phyloP scores from a whole-genome alignment of 1,139 yeast genomes.

The Saccharomyces pastorianus region DNA sequence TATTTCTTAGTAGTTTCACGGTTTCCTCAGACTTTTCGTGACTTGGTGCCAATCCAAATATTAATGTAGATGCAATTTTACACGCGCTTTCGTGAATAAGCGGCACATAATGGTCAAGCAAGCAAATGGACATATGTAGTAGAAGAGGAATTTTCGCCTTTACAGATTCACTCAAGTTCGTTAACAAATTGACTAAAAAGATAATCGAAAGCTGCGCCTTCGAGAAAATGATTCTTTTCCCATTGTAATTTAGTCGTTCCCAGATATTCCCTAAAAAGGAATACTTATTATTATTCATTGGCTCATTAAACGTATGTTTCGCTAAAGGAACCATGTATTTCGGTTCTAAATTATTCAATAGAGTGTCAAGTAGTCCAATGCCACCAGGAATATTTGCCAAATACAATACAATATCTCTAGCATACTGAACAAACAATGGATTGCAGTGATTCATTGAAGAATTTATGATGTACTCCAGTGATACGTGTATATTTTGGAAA shows the following conservation, averaged over 20 bases:
- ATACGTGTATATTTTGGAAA: slow-evolving; percentile 59
- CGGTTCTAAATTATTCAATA: slow-evolving; percentile 68
- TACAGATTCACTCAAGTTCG: slow-evolving; percentile 52
- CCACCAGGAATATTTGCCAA: slow-evolving; percentile 41
- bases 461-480: slow-evolving; percentile 60
- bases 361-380: slow-evolving; percentile 40
- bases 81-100: slow-evolving; percentile 81
- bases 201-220: slow-evolving; percentile 81
- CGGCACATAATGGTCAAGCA: slow-evolving; percentile 79
- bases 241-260: slow-evolving; percentile 47
- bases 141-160: slow-evolving; percentile 59
- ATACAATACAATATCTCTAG: slow-evolving; percentile 75
- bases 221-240: slow-evolving; percentile 73
- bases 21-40: slow-evolving; percentile 48
- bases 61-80: slow-evolving; percentile 62
- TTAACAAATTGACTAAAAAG: slow-evolving; percentile 69
- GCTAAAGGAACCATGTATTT: slow-evolving; percentile 71
- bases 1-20: slow-evolving; percentile 46
- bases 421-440: slow-evolving; percentile 65
- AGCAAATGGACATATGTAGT: slow-evolving; percentile 70
- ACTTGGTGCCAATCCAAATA: slow-evolving; percentile 55
- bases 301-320: slow-evolving; percentile 35
- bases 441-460: slow-evolving; percentile 67
- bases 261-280: slow-evolving; percentile 75
- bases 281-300: slow-evolving; percentile 32